These are phyloP conservation scores for Fusarium sp. DNA, from an alignment of 2,329 filamentous ascomycete genomes.

Conservation along the genomic window DNA sequence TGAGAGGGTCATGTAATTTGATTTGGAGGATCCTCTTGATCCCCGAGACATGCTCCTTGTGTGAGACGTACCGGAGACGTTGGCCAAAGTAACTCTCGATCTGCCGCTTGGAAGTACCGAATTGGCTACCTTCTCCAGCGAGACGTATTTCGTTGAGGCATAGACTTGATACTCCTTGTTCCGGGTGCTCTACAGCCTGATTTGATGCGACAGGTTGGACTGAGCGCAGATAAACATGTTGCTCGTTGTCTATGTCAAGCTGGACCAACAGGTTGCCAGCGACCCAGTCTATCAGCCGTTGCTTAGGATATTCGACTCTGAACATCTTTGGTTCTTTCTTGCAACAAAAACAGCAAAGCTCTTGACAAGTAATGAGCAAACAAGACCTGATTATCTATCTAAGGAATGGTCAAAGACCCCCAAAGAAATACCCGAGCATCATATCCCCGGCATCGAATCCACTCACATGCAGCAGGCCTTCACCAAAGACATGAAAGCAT, in stretches of 20 bases:
- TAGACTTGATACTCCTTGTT: neutral
- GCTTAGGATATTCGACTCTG: neutral
- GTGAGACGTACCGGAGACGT: slow-evolving; percentile 39
- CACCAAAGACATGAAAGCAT: too few relatives aligned
- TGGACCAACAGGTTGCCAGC: neutral
- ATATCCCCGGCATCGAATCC: too few relatives aligned
- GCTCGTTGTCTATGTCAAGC: neutral
- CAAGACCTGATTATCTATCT: too few relatives aligned
- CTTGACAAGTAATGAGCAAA: neutral
- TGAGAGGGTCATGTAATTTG: neutral
- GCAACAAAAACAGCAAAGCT: too few relatives aligned
- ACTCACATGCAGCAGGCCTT: too few relatives aligned
- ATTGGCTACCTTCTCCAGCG: slow-evolving; percentile 9
- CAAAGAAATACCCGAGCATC: too few relatives aligned
- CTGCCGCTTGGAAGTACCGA: slow-evolving; percentile 42
- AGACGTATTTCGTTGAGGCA: slow-evolving; percentile 3
- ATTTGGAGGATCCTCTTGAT: neutral
- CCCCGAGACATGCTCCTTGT: neutral
- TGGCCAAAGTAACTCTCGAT: slow-evolving; percentile 40
- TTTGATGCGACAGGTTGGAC: neutral
- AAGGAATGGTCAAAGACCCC: too few relatives aligned
- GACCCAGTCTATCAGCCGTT: neutral
- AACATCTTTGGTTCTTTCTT: neutral
- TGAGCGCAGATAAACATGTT: neutral
- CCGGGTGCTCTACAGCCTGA: neutral